Evolutionary conservation across 2,329 filamentous ascomycete genomes (phyloP), one percentile per base, ranked within the genome.

Genomic region (Colletotrichum agaves): DNA sequence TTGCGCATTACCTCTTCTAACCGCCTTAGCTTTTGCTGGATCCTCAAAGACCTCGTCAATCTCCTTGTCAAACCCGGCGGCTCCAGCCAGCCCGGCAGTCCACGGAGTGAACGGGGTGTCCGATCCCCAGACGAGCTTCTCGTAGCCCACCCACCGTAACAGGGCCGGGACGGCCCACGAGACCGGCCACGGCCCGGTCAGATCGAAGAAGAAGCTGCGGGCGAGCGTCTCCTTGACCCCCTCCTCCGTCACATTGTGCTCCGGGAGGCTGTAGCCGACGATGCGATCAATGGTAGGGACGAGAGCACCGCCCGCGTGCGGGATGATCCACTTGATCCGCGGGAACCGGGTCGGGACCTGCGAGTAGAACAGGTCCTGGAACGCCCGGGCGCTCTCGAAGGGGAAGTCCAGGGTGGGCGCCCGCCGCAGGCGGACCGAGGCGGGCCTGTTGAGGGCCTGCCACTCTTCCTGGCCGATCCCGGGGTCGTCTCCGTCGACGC

Each of bases 211-310:
- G 57, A 74, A 74, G 23, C 66, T 72, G 0, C 49, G 44, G 0
- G 59, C 37, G 0, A 74, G 63, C 3, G 64, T 70, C 1, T 50
- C 63, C 12, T 61, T 71, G 49, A 74, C 23, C 1, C 39, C 55
- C 1, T 88, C 84, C 4, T 69, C 72, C 1, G 73, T 76, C 2
- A 71, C 41, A 17, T 68, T 73, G 11, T 52, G 17, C 15, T 58
- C 59, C 0, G 63, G 60, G 10, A 23, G 8, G 15, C 52, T 63
- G 19, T 21, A 58, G 19, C 17, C 60, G 12, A 57, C 8, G 4
- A 66, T 49, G 3, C 74, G 63, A 6, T 75, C 73, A 0, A 75
- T 17, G 0, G 72, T 74, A 3, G 74, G 71, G 2, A 75, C 50
- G 3, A 75, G 69, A 1, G 65, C 74, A 7, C 74, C 74, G 0